A percentile compares a stretch with the other conserved stretches of the same genome.
These are phyloP conservation scores for Suillus subalutaceus DNA, from an alignment of 768 basidiomycete genomes.

Conservation along the genomic window DNA sequence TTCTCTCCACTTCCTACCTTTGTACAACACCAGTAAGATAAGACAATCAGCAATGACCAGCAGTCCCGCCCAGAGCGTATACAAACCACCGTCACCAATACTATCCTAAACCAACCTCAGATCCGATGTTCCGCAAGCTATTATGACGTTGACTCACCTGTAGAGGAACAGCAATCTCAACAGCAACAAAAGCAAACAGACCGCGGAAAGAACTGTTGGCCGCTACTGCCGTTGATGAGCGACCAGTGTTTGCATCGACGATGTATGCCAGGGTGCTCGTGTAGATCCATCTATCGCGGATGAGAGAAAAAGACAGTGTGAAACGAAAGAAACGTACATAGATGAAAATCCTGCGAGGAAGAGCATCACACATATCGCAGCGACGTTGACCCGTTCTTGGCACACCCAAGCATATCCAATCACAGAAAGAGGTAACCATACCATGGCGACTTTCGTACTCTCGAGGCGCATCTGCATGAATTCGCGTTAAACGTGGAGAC, in stretches of 20 bases:
- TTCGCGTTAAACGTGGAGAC: neutral
- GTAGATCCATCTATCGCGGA: conserved; percentile 51
- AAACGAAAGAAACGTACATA: conserved; percentile 47
- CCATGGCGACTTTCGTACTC: conserved; percentile 61
- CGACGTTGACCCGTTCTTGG: conserved; percentile 62
- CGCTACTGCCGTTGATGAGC: conserved; percentile 78
- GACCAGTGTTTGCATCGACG: conserved; percentile 83
- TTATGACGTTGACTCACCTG: conserved; percentile 36
- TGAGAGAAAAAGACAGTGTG: neutral
- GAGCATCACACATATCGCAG: conserved; percentile 70
- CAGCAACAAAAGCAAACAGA: conserved; percentile 63
- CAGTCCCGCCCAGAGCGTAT: conserved; percentile 50
- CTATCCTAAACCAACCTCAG: conserved; percentile 6
- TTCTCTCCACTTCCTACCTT: conserved; percentile 64
- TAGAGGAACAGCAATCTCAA: conserved; percentile 79
- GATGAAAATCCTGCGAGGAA: conserved; percentile 73
- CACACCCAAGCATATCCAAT: conserved; percentile 79
- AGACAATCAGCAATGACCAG: conserved; percentile 54
- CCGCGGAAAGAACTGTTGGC: conserved; percentile 79
- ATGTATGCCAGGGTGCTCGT: conserved; percentile 78
- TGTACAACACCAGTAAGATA: conserved; percentile 58
- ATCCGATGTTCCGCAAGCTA: neutral
- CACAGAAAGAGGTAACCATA: conserved; percentile 55
- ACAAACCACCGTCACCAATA: conserved; percentile 34
- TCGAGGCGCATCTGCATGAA: conserved; percentile 66